Evolutionary conservation across 1,139 yeast species (phyloP).

Genomic region (Yamadazyma siamensis): DNA sequence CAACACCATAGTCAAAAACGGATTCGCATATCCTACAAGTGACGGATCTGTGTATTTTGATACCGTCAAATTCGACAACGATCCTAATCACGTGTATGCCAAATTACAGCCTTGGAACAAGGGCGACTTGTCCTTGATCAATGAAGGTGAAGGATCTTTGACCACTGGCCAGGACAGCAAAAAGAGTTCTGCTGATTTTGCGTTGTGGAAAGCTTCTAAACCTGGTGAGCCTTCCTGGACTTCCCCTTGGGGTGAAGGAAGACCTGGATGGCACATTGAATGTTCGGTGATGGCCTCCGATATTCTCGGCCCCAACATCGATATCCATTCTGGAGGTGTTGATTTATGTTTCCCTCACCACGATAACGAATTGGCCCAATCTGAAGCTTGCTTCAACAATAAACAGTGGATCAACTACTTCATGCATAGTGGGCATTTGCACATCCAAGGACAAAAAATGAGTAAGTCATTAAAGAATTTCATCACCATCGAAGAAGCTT

Average conservation of each 20-base stretch:
- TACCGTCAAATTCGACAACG: conserved; percentile 73
- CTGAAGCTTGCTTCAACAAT: conserved; percentile 88
- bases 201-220: conserved; percentile 94
- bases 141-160: conserved; percentile 94
- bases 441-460: conserved; percentile 98
- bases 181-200: conserved; percentile 80
- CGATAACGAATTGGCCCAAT: conserved; percentile 95
- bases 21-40: conserved; percentile 76
- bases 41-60: conserved; percentile 97
- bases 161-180: conserved; percentile 53
- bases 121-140: conserved; percentile 79
- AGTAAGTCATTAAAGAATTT: conserved; percentile 91
- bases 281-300: conserved; percentile 99
- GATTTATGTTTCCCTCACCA: conserved; percentile 99
- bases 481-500: conserved; percentile 90
- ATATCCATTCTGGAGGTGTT: conserved; percentile 95
- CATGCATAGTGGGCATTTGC: conserved; percentile 94
- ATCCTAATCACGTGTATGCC: conserved; percentile 78
- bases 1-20: conserved; percentile 66
- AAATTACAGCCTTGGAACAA: conserved; percentile 98
- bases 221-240: conserved; percentile 98
- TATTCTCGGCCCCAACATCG: conserved; percentile 77
- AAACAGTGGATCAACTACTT: conserved; percentile 96
- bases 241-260: conserved; percentile 95
- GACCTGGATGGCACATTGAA: conserved; percentile 99